Evolutionary conservation across 306 rosid genomes (phyloP).

Genomic region (Vachellia collinsii): DNA sequence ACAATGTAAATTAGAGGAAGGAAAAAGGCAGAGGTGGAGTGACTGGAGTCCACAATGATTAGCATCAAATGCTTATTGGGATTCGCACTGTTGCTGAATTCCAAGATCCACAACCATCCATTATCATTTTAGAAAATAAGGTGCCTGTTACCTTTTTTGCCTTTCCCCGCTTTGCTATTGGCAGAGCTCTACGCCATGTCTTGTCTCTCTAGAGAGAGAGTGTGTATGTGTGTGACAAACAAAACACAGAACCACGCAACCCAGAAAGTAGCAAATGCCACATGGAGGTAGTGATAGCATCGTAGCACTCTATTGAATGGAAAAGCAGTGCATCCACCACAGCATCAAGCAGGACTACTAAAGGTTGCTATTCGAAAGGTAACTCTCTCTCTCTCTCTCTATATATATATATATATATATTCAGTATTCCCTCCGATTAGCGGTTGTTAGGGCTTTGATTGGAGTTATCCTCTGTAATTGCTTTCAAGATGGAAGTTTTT

Average conservation of each 20-base stretch:
- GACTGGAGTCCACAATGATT: slow-evolving; percentile 94
- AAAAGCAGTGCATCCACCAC: slow-evolving; percentile 40
- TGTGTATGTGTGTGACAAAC: slow-evolving; percentile 16
- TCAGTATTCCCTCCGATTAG: slow-evolving; percentile 36
- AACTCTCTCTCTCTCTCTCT: slow-evolving; percentile 35
- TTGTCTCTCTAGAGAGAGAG: slow-evolving; percentile 46
- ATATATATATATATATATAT: too few relatives aligned
- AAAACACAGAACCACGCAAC: slow-evolving; percentile 35
- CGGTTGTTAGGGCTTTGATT: slow-evolving; percentile 52
- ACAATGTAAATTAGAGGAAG: background rate
- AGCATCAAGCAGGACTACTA: slow-evolving; percentile 66
- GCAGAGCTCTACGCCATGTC: slow-evolving; percentile 54
- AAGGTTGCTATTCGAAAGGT: slow-evolving; percentile 73
- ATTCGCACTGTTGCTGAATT: slow-evolving; percentile 96
- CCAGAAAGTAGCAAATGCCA: slow-evolving; percentile 51
- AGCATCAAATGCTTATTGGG: slow-evolving; percentile 99
- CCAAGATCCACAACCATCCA: slow-evolving; percentile 78
- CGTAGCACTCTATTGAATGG: slow-evolving; percentile 37
- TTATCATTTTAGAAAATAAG: slow-evolving; percentile 14
- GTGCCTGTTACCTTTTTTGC: slow-evolving; percentile 8
- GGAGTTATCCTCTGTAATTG: slow-evolving; percentile 34
- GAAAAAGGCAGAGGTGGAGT: background rate
- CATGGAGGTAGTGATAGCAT: slow-evolving; percentile 36
- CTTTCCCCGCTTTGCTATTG: slow-evolving; percentile 54
- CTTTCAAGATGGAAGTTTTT: slow-evolving; percentile 16